These are phyloP conservation scores for Lactifluus subvellereus DNA, from an alignment of 768 basidiomycete genomes.

Conservation along the genomic window DNA sequence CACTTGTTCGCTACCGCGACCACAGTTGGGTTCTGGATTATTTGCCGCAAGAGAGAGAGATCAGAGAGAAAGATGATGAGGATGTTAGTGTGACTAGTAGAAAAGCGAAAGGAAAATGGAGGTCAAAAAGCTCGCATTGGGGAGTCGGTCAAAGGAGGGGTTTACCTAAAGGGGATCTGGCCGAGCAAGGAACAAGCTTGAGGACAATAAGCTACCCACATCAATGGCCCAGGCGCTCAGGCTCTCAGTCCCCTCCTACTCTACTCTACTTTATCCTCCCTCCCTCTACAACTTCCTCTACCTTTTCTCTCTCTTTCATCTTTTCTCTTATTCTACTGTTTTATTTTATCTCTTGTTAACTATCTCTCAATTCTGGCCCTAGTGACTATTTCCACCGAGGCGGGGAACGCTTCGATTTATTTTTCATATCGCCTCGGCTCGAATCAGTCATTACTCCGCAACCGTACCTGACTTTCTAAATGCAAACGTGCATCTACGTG, in stretches of 20 bases:
- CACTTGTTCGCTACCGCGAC: conserved; percentile 7
- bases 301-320: neutral
- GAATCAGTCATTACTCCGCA: neutral
- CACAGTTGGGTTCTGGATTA: neutral
- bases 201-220: conserved; percentile 1
- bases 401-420: no score
- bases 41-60: conserved; percentile 5
- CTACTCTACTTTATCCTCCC: no score
- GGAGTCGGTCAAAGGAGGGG: neutral
- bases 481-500: conserved; percentile 2
- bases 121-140: neutral
- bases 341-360: no score
- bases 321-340: neutral
- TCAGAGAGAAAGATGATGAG: neutral
- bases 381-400: no score
- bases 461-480: neutral
- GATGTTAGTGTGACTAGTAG: neutral
- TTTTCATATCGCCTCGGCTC: neutral
- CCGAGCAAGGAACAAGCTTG: no score
- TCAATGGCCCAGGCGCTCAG: neutral
- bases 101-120: neutral
- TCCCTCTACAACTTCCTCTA: no score
- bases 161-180: neutral
- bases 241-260: no score
- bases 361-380: neutral